These are phyloP conservation scores for Apophysomyces trapeziformis DNA, from an alignment of 371 early-diverging fungal genomes.

Conservation along the genomic window DNA sequence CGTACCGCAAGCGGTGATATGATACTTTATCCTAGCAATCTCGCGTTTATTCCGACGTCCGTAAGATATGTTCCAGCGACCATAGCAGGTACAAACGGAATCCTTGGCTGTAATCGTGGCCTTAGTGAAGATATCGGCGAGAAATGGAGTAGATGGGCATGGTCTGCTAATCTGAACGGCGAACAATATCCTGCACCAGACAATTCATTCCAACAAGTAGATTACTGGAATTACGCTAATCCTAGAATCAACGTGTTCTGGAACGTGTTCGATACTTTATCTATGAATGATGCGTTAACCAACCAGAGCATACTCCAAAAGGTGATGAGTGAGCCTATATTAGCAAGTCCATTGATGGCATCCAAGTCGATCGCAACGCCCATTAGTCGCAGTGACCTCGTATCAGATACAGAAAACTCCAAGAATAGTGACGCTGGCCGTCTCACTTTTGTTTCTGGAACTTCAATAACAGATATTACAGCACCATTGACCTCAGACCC, in stretches of 20 bases:
- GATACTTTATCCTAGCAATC: slow-evolving; percentile 33
- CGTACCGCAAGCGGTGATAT: slow-evolving; percentile 25
- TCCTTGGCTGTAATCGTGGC: slow-evolving; percentile 40
- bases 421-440: neutral
- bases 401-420: neutral
- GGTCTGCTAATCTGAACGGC: slow-evolving; percentile 23
- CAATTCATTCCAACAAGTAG: slow-evolving; percentile 3
- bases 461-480: slow-evolving; percentile 7
- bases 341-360: slow-evolving; percentile 40
- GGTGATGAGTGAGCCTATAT: slow-evolving; percentile 33
- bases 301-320: slow-evolving; percentile 32
- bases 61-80: slow-evolving; percentile 30
- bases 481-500: neutral
- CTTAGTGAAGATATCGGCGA: slow-evolving; percentile 45
- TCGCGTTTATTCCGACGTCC: slow-evolving; percentile 38
- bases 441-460: slow-evolving; percentile 1
- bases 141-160: slow-evolving; percentile 46
- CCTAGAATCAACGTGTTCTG: slow-evolving; percentile 2
- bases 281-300: slow-evolving; percentile 20
- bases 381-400: slow-evolving; percentile 1
- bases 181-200: neutral
- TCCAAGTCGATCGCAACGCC: slow-evolving; percentile 33
- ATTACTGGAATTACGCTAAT: slow-evolving; percentile 31
- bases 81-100: slow-evolving; percentile 40
- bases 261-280: slow-evolving; percentile 17